Evolutionary conservation across 345 rosid species (phyloP).

Genomic region (Eucalyptus grandis): DNA sequence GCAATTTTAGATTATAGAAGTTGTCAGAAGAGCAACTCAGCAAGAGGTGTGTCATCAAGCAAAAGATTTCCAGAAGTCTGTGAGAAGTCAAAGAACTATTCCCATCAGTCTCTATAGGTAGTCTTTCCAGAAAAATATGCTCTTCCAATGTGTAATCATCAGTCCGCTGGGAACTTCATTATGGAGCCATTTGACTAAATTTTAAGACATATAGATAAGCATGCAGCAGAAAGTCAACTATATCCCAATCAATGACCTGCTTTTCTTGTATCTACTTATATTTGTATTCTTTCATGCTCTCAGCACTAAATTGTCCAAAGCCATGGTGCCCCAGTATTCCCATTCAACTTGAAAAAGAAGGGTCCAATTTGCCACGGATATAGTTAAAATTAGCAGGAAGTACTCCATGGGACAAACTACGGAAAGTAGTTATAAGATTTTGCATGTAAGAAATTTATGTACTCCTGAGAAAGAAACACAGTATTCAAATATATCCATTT

Average conservation of each 20-base stretch:
- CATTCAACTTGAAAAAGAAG: background rate
- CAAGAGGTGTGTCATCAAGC: background rate
- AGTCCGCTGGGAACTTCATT: background rate
- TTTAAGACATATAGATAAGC: background rate
- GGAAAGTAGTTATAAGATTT: background rate
- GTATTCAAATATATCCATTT: background rate
- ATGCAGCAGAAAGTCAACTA: background rate
- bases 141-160: background rate
- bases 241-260: background rate
- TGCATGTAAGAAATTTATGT: background rate
- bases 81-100: background rate
- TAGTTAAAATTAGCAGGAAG: background rate
- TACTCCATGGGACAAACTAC: background rate
- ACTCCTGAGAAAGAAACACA: background rate
- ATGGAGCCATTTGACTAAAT: background rate
- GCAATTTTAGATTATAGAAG: background rate
- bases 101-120: background rate
- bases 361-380: background rate
- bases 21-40: background rate
- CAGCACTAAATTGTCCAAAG: background rate
- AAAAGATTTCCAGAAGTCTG: background rate
- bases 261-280: background rate
- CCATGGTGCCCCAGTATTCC: background rate
- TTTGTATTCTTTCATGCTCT: background rate
- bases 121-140: background rate